A percentile compares a stretch with the other conserved stretches of the same genome.
These are phyloP conservation scores for Diddensiella caesifluorescens DNA, from an alignment of 805 yeast species.

Conservation along the genomic window DNA sequence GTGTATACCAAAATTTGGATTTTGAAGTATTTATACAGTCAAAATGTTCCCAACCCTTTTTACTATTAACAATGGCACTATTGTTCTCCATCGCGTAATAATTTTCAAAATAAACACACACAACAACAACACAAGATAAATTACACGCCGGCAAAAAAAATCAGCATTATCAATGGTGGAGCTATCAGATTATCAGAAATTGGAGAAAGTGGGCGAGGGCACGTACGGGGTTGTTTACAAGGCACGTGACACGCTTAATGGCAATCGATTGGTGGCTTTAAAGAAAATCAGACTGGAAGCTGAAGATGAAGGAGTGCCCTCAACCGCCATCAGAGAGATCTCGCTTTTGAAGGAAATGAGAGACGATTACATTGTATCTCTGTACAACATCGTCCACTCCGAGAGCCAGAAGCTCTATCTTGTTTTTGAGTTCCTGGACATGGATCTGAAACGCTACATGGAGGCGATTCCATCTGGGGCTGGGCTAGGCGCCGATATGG, in stretches of 20 bases:
- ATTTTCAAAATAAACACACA: too few relatives aligned
- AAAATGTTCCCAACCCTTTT: too few relatives aligned
- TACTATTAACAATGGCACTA: too few relatives aligned
- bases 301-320: slow-evolving; percentile 98
- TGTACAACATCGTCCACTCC: slow-evolving; percentile 91
- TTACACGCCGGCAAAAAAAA: too few relatives aligned
- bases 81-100: too few relatives aligned
- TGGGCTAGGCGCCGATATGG: slow-evolving; percentile 84
- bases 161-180: slow-evolving; percentile 56
- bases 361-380: slow-evolving; percentile 86
- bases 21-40: too few relatives aligned
- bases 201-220: slow-evolving; percentile 96
- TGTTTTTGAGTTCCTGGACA: slow-evolving; percentile 89
- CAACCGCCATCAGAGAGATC: slow-evolving; percentile 95
- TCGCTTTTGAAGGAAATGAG: slow-evolving; percentile 89
- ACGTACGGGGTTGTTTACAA: slow-evolving; percentile 98
- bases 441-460: slow-evolving; percentile 95
- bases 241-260: slow-evolving; percentile 82
- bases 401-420: slow-evolving; percentile 88
- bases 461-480: slow-evolving; percentile 88
- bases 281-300: slow-evolving; percentile 93
- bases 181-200: slow-evolving; percentile 82
- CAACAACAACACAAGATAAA: too few relatives aligned
- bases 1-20: too few relatives aligned
- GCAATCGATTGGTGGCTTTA: slow-evolving; percentile 90